These are phyloP conservation scores for Scedosporium aurantiacum DNA, from an alignment of 2,329 filamentous ascomycete species.

Conservation along the genomic window DNA sequence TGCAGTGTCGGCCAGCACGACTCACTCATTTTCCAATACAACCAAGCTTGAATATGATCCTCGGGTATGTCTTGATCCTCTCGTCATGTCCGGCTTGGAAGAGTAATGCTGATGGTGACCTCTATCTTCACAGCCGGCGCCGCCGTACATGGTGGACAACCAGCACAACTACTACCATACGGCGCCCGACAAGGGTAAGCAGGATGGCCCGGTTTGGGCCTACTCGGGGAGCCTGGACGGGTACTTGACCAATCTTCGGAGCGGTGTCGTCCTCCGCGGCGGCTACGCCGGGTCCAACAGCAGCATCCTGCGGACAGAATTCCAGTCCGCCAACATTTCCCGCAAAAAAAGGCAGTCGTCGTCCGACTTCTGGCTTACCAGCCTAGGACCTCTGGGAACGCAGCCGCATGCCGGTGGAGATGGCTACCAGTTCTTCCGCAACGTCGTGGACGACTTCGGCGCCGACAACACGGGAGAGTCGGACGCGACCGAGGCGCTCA, in stretches of 20 bases:
- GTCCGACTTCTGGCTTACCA: conserved; percentile 6
- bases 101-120: too few species aligned
- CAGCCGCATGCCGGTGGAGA: conserved; percentile 13
- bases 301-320: not conserved
- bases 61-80: too few species aligned
- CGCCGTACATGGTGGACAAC: conserved; percentile 15
- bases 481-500: conserved; percentile 26
- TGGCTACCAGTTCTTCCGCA: conserved; percentile 44
- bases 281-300: conserved; percentile 5
- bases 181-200: conserved; percentile 12
- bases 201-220: conserved; percentile 11
- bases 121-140: conserved; percentile 5
- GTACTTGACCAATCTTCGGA: conserved; percentile 8
- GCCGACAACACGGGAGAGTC: conserved; percentile 30
- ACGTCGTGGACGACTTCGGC: conserved; percentile 42
- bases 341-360: not conserved
- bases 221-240: conserved; percentile 11
- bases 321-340: too few species aligned
- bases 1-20: too few species aligned
- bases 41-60: not conserved
- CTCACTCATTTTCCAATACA: too few species aligned
- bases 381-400: conserved; percentile 4
- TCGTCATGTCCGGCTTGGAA: too few species aligned
- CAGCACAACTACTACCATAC: conserved; percentile 12
- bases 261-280: conserved; percentile 9